A percentile compares a stretch with the other conserved stretches of the same genome.
phyloP scores from a whole-genome alignment of 192 early-diverging fungal genomes.

The Linnemannia hyalina region DNA sequence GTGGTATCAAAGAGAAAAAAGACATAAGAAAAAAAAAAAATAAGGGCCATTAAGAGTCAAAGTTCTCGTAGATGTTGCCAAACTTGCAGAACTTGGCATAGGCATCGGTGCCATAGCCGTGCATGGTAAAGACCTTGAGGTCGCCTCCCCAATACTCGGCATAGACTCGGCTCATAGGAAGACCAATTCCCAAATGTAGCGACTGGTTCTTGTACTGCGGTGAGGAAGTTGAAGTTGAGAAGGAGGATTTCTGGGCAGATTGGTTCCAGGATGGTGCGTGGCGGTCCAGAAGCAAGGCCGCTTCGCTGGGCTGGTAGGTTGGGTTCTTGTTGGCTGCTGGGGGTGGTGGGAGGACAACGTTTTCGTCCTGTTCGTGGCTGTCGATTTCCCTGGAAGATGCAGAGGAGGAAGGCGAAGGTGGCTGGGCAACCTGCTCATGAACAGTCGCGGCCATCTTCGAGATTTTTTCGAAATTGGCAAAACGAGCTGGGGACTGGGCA shows the following conservation, averaged over 20 bases:
- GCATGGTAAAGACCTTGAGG: slow-evolving; percentile 83
- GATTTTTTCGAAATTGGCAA: slow-evolving; percentile 80
- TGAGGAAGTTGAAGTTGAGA: slow-evolving; percentile 14
- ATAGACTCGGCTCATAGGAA: slow-evolving; percentile 93
- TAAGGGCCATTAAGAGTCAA: slow-evolving; percentile 23
- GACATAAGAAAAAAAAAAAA: neutral
- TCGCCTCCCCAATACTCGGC: slow-evolving; percentile 96
- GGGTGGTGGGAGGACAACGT: neutral
- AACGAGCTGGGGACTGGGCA: slow-evolving; percentile 65
- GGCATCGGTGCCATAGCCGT: slow-evolving; percentile 93
- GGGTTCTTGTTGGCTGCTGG: slow-evolving; percentile 21
- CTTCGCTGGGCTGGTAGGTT: slow-evolving; percentile 9
- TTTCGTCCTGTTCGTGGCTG: neutral
- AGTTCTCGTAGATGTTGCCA: slow-evolving; percentile 76
- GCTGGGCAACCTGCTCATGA: slow-evolving; percentile 65
- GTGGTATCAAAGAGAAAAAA: slow-evolving; percentile 8
- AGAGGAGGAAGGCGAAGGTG: neutral
- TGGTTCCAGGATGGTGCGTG: slow-evolving; percentile 17
- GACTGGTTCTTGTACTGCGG: slow-evolving; percentile 31
- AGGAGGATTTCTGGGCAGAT: slow-evolving; percentile 8
- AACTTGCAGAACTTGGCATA: slow-evolving; percentile 86
- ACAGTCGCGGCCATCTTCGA: slow-evolving; percentile 85
- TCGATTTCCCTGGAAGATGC: neutral
- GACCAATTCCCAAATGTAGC: slow-evolving; percentile 85
- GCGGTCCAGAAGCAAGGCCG: slow-evolving; percentile 26